Base-by-base conservation (phyloP, 164 flowering plant species). In the Hamamelis virginiana region DNA sequence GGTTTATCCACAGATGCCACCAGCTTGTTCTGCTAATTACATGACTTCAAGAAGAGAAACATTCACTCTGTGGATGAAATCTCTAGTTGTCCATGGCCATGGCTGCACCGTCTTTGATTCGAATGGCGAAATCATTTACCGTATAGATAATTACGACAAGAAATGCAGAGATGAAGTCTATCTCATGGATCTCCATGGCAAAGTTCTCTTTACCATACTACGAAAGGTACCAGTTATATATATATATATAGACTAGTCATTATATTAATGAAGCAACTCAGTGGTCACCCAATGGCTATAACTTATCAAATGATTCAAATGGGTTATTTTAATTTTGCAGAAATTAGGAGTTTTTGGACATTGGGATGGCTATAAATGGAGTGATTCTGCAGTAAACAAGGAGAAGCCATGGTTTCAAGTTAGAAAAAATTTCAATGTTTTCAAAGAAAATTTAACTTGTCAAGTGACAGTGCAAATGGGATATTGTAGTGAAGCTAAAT, bases 41-140 rank as follows among this genome's bases (percentile, higher is more conserved):
- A 41, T 76, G 60, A 48, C 61, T 43, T 23, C 75, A 28, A 8
- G 59, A 38, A 73, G 76, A 72, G 79, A 75, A 45, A 66, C 61
- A 25, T 78, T 76, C 53, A 82, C 86, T 0, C 1, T 82, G 21
- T 82, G 86, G 86, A 80, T 80, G 86, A 80, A 82, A 55, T 82
- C 85, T 0, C 74, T 82, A 23, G 69, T 82, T 2, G 16, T 21
- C 57, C 81, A 74, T 1, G 41, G 76, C 2, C 69, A 78, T 62
- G 85, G 85, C 10, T 76, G 78, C 74, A 76, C 83, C 0, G 80
- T 80, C 59, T 82, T 50, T 44, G 50, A 82, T 64, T 62, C 68
- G 11, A 70, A 76, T 8, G 85, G 85, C 1, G 69, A 78, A 12
- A 65, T 82, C 13, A 69, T 72, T 8, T 80, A 77, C 62, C 75